Percentiles rank a stretch among this genome's conserved stretches.
Conservation (phyloP, 2,329 filamentous ascomycete genomes). For the Rosellinia necatrix region DNA sequence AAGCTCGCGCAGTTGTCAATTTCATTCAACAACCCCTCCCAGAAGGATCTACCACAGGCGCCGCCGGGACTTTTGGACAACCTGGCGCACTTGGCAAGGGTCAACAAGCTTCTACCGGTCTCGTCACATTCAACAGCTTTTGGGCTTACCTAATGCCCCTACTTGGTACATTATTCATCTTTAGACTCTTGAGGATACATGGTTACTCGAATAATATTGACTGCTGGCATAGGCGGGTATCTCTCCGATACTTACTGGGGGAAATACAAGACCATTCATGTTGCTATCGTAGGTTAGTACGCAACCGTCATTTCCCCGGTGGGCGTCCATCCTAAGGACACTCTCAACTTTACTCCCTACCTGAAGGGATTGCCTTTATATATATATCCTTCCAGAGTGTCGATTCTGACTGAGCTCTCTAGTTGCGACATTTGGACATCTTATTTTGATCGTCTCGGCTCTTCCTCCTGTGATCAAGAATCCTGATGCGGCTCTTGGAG, state of each 20-base stretch:
- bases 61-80: slow-evolving; percentile 44
- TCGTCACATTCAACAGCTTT: slow-evolving; percentile 40
- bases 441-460: slow-evolving; percentile 63
- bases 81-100: slow-evolving; percentile 59
- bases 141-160: slow-evolving; percentile 42
- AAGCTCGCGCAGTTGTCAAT: slow-evolving; percentile 52
- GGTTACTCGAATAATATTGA: background rate
- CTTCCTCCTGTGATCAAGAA: slow-evolving; percentile 61
- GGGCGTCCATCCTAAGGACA: background rate
- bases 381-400: background rate
- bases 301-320: no score
- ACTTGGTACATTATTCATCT: no score
- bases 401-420: background rate
- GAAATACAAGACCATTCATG: slow-evolving; percentile 65
- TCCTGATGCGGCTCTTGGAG: slow-evolving; percentile 54
- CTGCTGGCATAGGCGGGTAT: slow-evolving; percentile 53
- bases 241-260: slow-evolving; percentile 62
- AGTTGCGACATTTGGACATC: slow-evolving; percentile 62
- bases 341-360: background rate
- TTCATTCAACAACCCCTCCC: slow-evolving; percentile 48
- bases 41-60: slow-evolving; percentile 56
- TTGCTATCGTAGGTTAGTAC: slow-evolving; percentile 33
- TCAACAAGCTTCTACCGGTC: slow-evolving; percentile 36
- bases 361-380: no score
- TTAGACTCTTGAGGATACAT: background rate